phyloP scores from a whole-genome alignment of 129 eudicot genomes.

The Centrapalus pauciflorus region DNA sequence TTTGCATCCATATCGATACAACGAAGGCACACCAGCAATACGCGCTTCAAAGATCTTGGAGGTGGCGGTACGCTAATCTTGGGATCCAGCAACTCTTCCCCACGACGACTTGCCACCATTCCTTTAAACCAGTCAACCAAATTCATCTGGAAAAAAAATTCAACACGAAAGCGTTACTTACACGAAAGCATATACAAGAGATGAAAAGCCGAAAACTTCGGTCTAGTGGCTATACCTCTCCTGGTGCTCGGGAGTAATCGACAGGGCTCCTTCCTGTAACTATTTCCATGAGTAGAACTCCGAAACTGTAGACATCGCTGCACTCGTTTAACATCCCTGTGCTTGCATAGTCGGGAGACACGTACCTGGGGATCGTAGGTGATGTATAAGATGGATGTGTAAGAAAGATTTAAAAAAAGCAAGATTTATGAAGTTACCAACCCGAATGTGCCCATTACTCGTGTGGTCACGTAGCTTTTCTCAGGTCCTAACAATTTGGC shows the following conservation, averaged over 20 bases:
- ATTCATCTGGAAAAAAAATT: conserved; percentile 65
- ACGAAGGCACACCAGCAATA: conserved; percentile 81
- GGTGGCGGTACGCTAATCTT: conserved; percentile 62
- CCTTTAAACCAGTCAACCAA: conserved; percentile 97
- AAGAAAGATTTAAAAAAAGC: background rate
- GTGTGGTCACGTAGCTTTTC: conserved; percentile 78
- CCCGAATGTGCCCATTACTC: conserved; percentile 99
- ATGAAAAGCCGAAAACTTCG: background rate
- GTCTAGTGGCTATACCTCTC: conserved; percentile 51
- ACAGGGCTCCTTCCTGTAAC: conserved; percentile 93
- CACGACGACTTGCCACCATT: conserved; percentile 85
- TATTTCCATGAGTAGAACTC: conserved; percentile 87
- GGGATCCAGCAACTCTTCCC: conserved; percentile 81
- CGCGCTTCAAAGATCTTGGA: conserved; percentile 82
- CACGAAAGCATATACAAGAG: background rate
- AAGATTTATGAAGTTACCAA: conserved; percentile 25
- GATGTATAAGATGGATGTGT: background rate
- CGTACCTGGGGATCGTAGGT: conserved; percentile 63
- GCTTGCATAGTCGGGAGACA: conserved; percentile 94
- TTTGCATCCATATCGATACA: conserved; percentile 86
- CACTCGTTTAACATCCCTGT: conserved; percentile 89
- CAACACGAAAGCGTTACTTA: conserved; percentile 1
- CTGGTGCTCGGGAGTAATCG: conserved; percentile 90
- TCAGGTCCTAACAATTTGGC: conserved; percentile 87
- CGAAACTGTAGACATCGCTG: conserved; percentile 90